Evolutionary conservation across 179 eudicot species (phyloP).

Genomic region (Heliamphora pulchella): DNA sequence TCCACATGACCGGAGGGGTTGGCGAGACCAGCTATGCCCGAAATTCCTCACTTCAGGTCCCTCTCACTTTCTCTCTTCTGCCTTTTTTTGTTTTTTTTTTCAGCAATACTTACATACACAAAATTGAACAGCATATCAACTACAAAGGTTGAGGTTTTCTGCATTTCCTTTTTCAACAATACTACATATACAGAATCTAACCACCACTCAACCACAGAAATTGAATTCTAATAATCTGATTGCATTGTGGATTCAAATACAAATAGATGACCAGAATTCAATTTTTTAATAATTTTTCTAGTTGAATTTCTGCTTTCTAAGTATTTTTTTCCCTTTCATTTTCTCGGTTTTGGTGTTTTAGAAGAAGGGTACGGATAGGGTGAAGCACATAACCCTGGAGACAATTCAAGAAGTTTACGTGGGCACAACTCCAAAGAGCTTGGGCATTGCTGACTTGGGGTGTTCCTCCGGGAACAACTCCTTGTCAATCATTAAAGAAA

Average conservation of each 20-base stretch:
- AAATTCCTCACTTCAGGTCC: conserved; percentile 74
- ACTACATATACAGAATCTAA: no score
- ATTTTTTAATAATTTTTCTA: not conserved
- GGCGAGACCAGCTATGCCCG: conserved; percentile 62
- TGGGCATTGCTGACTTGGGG: conserved; percentile 71
- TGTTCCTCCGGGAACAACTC: conserved; percentile 73
- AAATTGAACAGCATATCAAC: no score
- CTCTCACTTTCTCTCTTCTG: not conserved
- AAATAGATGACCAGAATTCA: no score
- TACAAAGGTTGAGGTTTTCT: no score
- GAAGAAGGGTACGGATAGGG: conserved; percentile 63
- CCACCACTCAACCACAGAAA: not conserved
- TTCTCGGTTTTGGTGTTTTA: conserved; percentile 17
- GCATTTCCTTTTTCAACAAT: no score
- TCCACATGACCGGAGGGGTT: conserved; percentile 77
- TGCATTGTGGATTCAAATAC: not conserved
- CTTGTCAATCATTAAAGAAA: conserved; percentile 45
- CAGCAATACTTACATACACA: not conserved
- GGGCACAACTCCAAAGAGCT: conserved; percentile 35
- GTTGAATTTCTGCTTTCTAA: not conserved
- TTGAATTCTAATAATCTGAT: no score
- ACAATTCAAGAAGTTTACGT: conserved; percentile 44
- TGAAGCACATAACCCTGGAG: conserved; percentile 55
- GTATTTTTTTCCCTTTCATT: not conserved
- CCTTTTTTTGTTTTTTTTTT: not conserved